phyloP scores from a whole-genome alignment of 805 yeast genomes.

The Metschnikowia hibisci region DNA sequence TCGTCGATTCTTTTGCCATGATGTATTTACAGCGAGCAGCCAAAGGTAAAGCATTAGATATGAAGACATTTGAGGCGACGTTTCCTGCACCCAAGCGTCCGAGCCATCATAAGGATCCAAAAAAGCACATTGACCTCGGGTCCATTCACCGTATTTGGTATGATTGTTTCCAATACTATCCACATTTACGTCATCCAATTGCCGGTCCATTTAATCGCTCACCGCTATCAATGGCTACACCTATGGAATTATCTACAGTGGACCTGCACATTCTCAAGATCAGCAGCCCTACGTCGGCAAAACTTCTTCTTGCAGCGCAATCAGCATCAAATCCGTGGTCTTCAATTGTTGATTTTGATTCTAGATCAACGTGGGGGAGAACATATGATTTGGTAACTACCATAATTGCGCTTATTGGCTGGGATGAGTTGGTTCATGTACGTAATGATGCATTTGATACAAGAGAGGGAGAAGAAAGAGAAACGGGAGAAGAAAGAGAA shows the following conservation, averaged over 20 bases:
- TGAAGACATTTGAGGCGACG: slow-evolving; percentile 14
- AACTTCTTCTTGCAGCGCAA: slow-evolving; percentile 28
- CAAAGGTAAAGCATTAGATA: slow-evolving; percentile 8
- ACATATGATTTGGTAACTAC: slow-evolving; percentile 65
- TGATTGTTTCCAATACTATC: slow-evolving; percentile 26
- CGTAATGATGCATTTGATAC: slow-evolving; percentile 62
- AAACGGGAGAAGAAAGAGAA: too few relatives aligned
- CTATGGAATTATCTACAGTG: slow-evolving; percentile 34
- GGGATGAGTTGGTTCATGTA: slow-evolving; percentile 69
- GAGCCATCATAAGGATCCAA: background rate
- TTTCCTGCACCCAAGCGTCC: slow-evolving; percentile 13
- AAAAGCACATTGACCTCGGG: slow-evolving; percentile 18
- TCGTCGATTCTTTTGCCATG: slow-evolving; percentile 10
- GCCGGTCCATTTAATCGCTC: slow-evolving; percentile 35
- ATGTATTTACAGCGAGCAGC: slow-evolving; percentile 8
- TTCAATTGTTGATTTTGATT: slow-evolving; percentile 31
- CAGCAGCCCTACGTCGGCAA: slow-evolving; percentile 26
- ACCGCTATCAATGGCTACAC: slow-evolving; percentile 31
- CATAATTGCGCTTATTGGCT: slow-evolving; percentile 66
- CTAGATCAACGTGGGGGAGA: slow-evolving; percentile 40
- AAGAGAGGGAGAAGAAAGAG: too few relatives aligned
- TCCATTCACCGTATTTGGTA: slow-evolving; percentile 34
- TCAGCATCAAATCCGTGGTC: slow-evolving; percentile 25
- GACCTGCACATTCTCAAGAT: slow-evolving; percentile 27
- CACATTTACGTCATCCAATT: slow-evolving; percentile 33